Base-by-base conservation (phyloP, 2,329 filamentous ascomycete genomes). In the Magnaporthales sp. region DNA sequence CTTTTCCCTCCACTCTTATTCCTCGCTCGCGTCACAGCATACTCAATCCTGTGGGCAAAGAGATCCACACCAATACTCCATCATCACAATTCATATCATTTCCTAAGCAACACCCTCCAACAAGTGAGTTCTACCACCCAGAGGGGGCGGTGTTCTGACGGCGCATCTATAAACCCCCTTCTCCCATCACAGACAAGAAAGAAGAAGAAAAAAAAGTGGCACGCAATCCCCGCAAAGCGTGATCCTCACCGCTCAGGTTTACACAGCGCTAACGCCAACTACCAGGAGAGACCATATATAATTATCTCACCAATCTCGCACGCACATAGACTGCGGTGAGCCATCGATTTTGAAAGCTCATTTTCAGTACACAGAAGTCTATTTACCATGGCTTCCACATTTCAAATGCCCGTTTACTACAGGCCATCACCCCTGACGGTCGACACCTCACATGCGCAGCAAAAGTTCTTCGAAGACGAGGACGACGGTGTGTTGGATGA, bases 401-500 rank as follows among this genome's bases (percentile, higher is more conserved):
- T 80, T 74, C 77, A 77, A 71, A 83, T 84, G 80, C 81, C 81
- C 74, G 74, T 79, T 68, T 84, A 78, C 72, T 86, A 83, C 77
- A 79, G 81, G 75, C 75, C 79, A 73, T 77, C 79, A 69, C 78
- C 80, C 70, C 74, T 86, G 74, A 80, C 80, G 64, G 80, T 86
- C 75, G 83, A 86, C 75, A 84, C 84, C 69, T 78, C 75, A 67
- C 79, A 83, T 72, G 77, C 80, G 66, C 81, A 71, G 62, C 72
- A 83, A 70, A 86, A 86, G 75, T 84, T 81, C 78, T 86, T 86
- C 73, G 85, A 88, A 68, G 85, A 88, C 69, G 85, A 88, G 71
- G 84, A 87, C 75, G 80, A 80, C 71, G 83, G 80, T 76, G 83
- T 86, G 72, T 77, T 88, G 70, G 86, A 89, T 79, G 86, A 88